Base-by-base conservation (phyloP, 2,329 filamentous ascomycete species). In the Cercospora zeae-maydis region DNA sequence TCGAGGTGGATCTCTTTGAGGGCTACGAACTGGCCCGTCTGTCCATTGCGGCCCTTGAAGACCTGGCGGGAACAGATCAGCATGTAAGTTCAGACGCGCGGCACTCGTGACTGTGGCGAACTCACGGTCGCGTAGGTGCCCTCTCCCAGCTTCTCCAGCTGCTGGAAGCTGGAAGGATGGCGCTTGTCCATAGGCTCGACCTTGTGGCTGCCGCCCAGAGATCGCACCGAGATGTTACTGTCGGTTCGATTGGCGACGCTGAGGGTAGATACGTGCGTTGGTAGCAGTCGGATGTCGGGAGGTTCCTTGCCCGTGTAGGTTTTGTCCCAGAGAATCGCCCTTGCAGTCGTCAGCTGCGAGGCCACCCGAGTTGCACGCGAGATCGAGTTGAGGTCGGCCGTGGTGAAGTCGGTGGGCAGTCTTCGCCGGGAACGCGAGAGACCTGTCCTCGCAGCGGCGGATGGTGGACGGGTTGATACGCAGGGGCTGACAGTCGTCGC, bases 1-100 rank as follows among this genome's bases (percentile, higher is more conserved):
- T 99, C 95, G 66, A 99, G 90, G 76, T 99, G 95, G 72, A 99
- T 99, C 79, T 99, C 95, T 78, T 99, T 99, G 67, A 99, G 84
- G 5, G 95, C 95, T 37, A 99, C 95, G 64, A 96, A 88, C 78
- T 97, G 93, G 74, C 95, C 95, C 0, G 95, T 98, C 78, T 98
- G 93, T 71, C 95, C 87, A 78, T 99, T 99, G 69, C 93, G 90
- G 65, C 95, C 95, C 82, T 99, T 96, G 86, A 98, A 99, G 49
- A 99, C 93, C 93, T 96, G 73, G 33, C 19, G 21, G n/a, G 19
- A 10, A 21, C 2, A 24, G 49, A 37, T 61, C 58, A 57, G 58
- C 52, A 33, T 39, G 36, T 11, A 27, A 16, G 10, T 11, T 34
- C 2, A 19, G 3, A 34, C 19, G 14, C 13, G 31, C 13, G n/a